Percentiles rank a stretch among this genome's conserved stretches.
phyloP scores from a whole-genome alignment of 345 rosid genomes.

The Psidium friedrichsthalianum region DNA sequence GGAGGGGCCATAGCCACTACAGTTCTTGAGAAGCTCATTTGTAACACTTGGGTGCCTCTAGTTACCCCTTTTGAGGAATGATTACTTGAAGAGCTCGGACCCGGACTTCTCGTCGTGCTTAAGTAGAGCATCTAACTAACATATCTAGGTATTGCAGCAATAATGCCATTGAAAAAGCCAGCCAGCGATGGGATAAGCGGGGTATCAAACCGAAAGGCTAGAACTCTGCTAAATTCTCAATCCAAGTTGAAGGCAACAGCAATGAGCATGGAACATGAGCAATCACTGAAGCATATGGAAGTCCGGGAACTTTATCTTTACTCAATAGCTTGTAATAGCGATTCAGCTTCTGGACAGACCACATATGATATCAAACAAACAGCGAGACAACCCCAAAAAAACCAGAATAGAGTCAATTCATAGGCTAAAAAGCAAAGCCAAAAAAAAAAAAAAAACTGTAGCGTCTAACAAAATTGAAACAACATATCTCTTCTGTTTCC shows the following conservation, averaged over 20 bases:
- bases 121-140: neutral
- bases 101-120: neutral
- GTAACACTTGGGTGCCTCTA: too few relatives aligned
- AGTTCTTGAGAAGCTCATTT: too few relatives aligned
- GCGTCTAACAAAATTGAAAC: slow-evolving; percentile 24
- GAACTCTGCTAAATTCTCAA: neutral
- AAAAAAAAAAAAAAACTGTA: slow-evolving; percentile 10
- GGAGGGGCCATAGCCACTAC: too few relatives aligned
- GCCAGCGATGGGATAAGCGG: neutral
- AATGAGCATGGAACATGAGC: neutral
- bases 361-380: slow-evolving; percentile 8
- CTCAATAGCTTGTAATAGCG: neutral
- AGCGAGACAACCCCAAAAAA: slow-evolving; percentile 10
- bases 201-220: neutral
- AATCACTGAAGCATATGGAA: too few relatives aligned
- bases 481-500: neutral
- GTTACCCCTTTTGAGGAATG: neutral
- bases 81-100: neutral
- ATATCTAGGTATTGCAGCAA: neutral
- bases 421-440: slow-evolving; percentile 17
- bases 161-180: neutral
- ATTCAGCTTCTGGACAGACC: neutral
- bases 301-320: too few relatives aligned
- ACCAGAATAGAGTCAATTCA: slow-evolving; percentile 3
- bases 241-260: neutral